A percentile compares a stretch with the other conserved stretches of the same genome.
Evolutionary conservation across 2,329 filamentous ascomycete species (phyloP).

Genomic region (Colletotrichum tamarilloi): DNA sequence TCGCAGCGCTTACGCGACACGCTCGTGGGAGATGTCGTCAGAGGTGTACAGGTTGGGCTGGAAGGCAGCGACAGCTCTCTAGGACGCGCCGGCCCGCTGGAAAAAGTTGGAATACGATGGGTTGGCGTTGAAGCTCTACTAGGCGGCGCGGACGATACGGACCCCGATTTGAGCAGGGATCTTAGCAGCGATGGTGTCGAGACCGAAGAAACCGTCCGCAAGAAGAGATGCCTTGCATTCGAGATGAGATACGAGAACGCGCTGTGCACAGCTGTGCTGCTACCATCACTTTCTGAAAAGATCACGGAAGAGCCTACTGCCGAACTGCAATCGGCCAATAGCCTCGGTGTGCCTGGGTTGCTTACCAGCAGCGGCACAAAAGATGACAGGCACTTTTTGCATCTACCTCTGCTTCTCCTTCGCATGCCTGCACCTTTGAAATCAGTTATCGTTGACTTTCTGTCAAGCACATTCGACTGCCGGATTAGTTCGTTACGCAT

Average conservation of each 20-base stretch:
- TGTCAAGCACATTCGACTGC: constrained; percentile 66
- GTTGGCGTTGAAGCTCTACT: constrained; percentile 48
- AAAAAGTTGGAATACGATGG: constrained; percentile 61
- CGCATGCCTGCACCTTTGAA: constrained; percentile 67
- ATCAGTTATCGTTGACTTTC: constrained; percentile 59
- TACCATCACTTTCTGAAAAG: constrained; percentile 49
- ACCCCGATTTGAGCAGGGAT: constrained; percentile 18
- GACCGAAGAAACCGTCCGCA: constrained; percentile 24
- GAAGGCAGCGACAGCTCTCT: constrained; percentile 51
- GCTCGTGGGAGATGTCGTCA: constrained; percentile 69
- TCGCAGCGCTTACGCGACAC: constrained; percentile 63
- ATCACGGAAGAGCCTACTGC: not conserved
- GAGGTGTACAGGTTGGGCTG: constrained; percentile 66
- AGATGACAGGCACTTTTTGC: constrained; percentile 50
- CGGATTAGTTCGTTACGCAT: constrained; percentile 62
- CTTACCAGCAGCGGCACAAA: not conserved
- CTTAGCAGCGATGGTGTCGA: constrained; percentile 14
- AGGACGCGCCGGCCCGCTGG: constrained; percentile 55
- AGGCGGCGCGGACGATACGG: constrained; percentile 39
- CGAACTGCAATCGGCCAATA: not conserved
- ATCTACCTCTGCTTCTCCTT: constrained; percentile 64
- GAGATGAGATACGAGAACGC: constrained; percentile 65
- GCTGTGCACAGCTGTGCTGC: constrained; percentile 60
- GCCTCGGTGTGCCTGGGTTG: constrained; percentile 16
- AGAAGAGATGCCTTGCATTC: constrained; percentile 52